These are phyloP conservation scores for Eucalyptus melliodora DNA, from an alignment of 345 rosid species.

Conservation along the genomic window DNA sequence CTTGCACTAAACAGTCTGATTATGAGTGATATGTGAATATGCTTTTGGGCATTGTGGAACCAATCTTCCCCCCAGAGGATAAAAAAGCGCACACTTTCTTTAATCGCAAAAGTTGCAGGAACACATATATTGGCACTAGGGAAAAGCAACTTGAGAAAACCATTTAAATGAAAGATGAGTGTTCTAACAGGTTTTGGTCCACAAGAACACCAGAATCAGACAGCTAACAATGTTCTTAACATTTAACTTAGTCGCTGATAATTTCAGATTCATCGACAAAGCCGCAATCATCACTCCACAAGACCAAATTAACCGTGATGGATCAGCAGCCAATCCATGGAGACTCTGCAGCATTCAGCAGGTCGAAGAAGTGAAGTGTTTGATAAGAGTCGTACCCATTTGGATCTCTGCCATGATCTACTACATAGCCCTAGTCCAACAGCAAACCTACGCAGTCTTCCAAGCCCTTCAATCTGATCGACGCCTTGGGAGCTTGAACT, in stretches of 20 bases:
- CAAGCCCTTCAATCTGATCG: constrained; percentile 7
- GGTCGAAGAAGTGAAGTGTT: constrained; percentile 43
- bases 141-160: neutral
- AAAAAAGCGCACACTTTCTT: neutral
- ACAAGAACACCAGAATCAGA: neutral
- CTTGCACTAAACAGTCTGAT: neutral
- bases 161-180: neutral
- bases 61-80: neutral
- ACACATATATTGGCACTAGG: neutral
- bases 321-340: constrained; percentile 23
- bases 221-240: neutral
- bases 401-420: neutral
- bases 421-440: neutral
- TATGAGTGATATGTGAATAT: neutral
- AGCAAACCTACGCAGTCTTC: constrained; percentile 1
- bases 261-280: constrained; percentile 20
- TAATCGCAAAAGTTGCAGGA: neutral
- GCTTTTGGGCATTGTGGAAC: neutral
- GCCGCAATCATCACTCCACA: constrained; percentile 18
- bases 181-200: neutral
- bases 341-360: constrained; percentile 32
- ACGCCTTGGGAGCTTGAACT: neutral
- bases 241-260: neutral
- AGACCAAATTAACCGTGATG: constrained; percentile 18
- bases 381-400: constrained; percentile 2